Evolutionary conservation across 225 moss, liverwort and hornwort genomes (phyloP).

Genomic region (Anthoceros angustus): DNA sequence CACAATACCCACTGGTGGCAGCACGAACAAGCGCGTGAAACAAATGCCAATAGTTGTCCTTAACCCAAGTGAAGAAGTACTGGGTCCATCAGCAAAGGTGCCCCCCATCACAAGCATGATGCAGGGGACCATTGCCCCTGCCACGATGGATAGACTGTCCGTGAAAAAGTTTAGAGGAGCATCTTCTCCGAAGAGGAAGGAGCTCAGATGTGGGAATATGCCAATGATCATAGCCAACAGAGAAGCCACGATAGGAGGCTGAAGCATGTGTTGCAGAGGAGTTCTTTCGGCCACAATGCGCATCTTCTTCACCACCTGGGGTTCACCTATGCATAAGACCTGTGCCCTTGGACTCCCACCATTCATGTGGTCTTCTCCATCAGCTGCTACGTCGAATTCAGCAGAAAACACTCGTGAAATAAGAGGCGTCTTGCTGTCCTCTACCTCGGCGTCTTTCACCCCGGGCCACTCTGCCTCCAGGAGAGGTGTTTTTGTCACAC

Average conservation of each 20-base stretch:
- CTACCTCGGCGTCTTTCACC: slow-evolving; percentile 31
- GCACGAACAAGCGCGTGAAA: slow-evolving; percentile 51
- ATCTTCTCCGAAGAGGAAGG: slow-evolving; percentile 41
- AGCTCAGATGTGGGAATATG: slow-evolving; percentile 39
- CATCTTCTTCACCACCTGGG: slow-evolving; percentile 42
- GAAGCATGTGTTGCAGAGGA: slow-evolving; percentile 63
- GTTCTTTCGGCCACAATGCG: slow-evolving; percentile 70
- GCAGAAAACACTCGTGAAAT: slow-evolving; percentile 52
- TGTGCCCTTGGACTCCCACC: slow-evolving; percentile 24
- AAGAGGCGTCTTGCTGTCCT: slow-evolving; percentile 50
- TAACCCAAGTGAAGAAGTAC: slow-evolving; percentile 51
- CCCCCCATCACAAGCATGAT: slow-evolving; percentile 87
- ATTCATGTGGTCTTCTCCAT: slow-evolving; percentile 2
- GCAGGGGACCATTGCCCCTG: slow-evolving; percentile 64
- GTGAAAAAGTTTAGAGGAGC: slow-evolving; percentile 62
- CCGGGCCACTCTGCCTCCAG: slow-evolving; percentile 85
- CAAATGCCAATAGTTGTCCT: slow-evolving; percentile 59
- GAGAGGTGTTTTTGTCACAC: slow-evolving; percentile 32
- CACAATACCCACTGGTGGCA: slow-evolving; percentile 61
- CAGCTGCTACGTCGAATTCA: slow-evolving; percentile 14
- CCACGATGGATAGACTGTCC: slow-evolving; percentile 70
- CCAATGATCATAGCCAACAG: slow-evolving; percentile 61
- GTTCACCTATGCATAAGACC: slow-evolving; percentile 48
- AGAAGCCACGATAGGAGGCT: slow-evolving; percentile 71
- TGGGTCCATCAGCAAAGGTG: slow-evolving; percentile 58